A percentile compares a stretch with the other conserved stretches of the same genome.
Conservation (phyloP, 106 monocot species). For the Ottelia alismoides region DNA sequence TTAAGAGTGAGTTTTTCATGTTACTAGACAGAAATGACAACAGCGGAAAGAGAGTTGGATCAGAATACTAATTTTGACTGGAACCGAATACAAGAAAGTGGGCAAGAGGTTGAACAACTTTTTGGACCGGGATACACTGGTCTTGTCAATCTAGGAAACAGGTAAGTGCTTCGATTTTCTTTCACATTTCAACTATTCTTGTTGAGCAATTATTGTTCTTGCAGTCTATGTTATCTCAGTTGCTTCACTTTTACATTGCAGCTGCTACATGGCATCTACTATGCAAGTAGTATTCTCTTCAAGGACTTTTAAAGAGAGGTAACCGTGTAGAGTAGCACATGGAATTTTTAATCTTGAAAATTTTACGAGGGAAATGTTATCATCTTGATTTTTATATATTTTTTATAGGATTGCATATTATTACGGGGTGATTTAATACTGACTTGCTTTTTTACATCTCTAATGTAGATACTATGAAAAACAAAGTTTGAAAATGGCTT, state of each 20-base stretch:
- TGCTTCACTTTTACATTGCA: too few species aligned
- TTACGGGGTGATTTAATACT: background rate
- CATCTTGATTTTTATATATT: too few species aligned
- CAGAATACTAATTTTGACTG: slow-evolving; percentile 96
- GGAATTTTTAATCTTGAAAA: background rate
- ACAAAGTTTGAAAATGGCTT: slow-evolving; percentile 64
- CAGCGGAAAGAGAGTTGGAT: slow-evolving; percentile 89
- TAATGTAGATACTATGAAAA: slow-evolving; percentile 55
- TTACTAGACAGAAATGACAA: slow-evolving; percentile 95
- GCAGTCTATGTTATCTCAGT: background rate
- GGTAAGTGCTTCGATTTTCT: slow-evolving; percentile 22
- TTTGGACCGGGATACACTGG: slow-evolving; percentile 96
- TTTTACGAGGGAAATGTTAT: background rate
- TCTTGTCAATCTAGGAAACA: slow-evolving; percentile 91
- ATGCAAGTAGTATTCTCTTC: slow-evolving; percentile 94
- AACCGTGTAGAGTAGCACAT: background rate
- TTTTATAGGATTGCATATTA: too few species aligned
- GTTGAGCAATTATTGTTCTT: background rate
- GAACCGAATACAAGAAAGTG: slow-evolving; percentile 98
- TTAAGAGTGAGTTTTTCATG: background rate
- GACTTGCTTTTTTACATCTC: background rate
- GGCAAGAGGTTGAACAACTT: slow-evolving; percentile 64
- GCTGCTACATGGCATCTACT: slow-evolving; percentile 91
- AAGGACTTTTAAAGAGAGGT: slow-evolving; percentile 55
- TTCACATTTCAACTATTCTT: background rate